Percentiles rank a stretch among this genome's conserved stretches.
Conservation (phyloP, 1,139 yeast genomes). For the Geotrichum carabidarum region DNA sequence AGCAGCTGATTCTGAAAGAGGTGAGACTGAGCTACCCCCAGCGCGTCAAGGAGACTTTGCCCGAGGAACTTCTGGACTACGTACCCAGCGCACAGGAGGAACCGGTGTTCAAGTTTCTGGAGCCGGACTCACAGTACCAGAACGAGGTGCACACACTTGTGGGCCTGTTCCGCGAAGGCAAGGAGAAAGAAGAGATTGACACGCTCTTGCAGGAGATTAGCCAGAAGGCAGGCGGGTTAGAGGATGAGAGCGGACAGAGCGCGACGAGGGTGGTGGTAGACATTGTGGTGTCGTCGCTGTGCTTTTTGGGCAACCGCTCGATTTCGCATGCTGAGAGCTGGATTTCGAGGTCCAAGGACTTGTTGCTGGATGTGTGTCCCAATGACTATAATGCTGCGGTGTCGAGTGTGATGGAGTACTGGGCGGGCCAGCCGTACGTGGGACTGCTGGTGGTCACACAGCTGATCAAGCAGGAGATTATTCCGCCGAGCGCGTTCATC, state of each 20-base stretch:
- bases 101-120: conserved; percentile 42
- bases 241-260: conserved; percentile 28
- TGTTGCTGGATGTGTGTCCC: conserved; percentile 44
- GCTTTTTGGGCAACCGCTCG: conserved; percentile 84
- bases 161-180: conserved; percentile 33
- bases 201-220: conserved; percentile 37
- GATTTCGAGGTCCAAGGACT: conserved; percentile 51
- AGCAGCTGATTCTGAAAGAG: conserved; percentile 77
- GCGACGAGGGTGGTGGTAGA: conserved; percentile 51
- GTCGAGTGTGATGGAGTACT: conserved; percentile 64
- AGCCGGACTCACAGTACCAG: conserved; percentile 38
- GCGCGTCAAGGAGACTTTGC: conserved; percentile 69
- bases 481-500: conserved; percentile 21
- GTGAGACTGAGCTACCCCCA: conserved; percentile 67
- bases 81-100: conserved; percentile 45
- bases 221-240: conserved; percentile 23
- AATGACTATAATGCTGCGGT: conserved; percentile 37
- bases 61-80: conserved; percentile 63
- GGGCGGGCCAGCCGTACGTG: conserved; percentile 80
- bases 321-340: conserved; percentile 78
- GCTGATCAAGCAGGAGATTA: conserved; percentile 45
- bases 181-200: conserved; percentile 35
- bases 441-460: conserved; percentile 67
- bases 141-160: conserved; percentile 36
- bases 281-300: conserved; percentile 63